Evolutionary conservation across 2,329 filamentous ascomycete species (phyloP).

Genomic region (Aspergillus udagawae): DNA sequence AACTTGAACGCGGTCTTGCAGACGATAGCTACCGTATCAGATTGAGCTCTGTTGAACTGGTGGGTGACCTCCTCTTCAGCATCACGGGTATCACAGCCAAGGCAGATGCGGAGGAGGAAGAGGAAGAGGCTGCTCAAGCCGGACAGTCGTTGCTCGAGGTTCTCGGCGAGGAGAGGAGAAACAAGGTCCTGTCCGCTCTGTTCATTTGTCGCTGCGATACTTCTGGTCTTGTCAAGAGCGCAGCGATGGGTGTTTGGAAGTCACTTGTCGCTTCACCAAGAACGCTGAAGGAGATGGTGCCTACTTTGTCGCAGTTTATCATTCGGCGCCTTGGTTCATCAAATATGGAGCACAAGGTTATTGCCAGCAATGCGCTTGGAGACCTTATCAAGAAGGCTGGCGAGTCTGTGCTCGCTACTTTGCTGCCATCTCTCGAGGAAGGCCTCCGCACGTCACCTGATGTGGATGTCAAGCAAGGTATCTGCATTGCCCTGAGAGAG

Average conservation of each 20-base stretch:
- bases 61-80: conserved; percentile 95
- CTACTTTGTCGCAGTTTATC: conserved; percentile 89
- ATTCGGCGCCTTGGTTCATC: conserved; percentile 90
- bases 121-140: conserved; percentile 73
- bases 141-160: conserved; percentile 90
- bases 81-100: conserved; percentile 88
- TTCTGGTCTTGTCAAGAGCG: conserved; percentile 80
- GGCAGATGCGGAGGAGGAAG: conserved; percentile 73
- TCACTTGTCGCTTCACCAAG: conserved; percentile 86
- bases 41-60: conserved; percentile 95
- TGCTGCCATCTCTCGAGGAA: conserved; percentile 89
- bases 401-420: conserved; percentile 80
- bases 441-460: conserved; percentile 84
- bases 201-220: conserved; percentile 99
- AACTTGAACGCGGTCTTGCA: conserved; percentile 92
- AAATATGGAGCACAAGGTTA: conserved; percentile 98
- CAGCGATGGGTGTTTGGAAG: conserved; percentile 94
- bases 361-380: conserved; percentile 93
- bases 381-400: conserved; percentile 97
- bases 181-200: conserved; percentile 93
- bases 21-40: conserved; percentile 97
- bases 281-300: conserved; percentile 91
- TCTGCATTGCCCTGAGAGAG: conserved; percentile 92
- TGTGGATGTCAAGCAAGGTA: conserved; percentile 90
- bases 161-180: conserved; percentile 91